A percentile compares a stretch with the other conserved stretches of the same genome.
phyloP scores from a whole-genome alignment of 257 asterid genomes.

The Solanum piurae region DNA sequence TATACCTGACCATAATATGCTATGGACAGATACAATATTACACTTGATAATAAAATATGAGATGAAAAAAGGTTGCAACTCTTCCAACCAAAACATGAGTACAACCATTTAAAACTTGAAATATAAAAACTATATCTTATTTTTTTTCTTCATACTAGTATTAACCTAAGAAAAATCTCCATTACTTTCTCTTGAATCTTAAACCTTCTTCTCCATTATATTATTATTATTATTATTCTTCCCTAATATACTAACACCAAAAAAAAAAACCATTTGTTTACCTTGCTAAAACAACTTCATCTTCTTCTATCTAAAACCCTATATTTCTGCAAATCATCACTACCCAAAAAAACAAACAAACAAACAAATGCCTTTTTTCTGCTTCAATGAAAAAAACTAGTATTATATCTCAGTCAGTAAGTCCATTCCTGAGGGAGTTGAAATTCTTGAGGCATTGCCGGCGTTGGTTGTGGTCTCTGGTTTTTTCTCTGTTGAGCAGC shows the following conservation, averaged over 20 bases:
- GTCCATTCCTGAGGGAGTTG: constrained; percentile 88
- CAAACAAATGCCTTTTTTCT: background rate
- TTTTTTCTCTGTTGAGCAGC: constrained; percentile 21
- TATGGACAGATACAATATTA: background rate
- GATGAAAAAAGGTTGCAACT: constrained; percentile 2
- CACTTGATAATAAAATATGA: background rate
- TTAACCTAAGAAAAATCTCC: constrained; percentile 4
- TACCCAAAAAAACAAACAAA: background rate
- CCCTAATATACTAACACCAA: background rate
- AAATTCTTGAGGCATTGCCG: constrained; percentile 25
- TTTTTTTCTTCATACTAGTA: background rate
- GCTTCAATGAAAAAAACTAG: background rate
- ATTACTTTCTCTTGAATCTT: constrained; percentile 8
- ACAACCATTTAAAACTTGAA: constrained; percentile 8
- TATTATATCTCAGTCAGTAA: constrained; percentile 15
- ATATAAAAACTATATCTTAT: background rate
- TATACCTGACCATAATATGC: background rate
- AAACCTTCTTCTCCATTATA: background rate
- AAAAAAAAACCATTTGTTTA: constrained; percentile 8
- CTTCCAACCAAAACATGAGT: constrained; percentile 33
- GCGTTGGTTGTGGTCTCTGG: constrained; percentile 3
- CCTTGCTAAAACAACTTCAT: background rate
- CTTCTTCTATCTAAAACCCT: background rate
- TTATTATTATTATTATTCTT: background rate
- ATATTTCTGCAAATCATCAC: background rate